These are phyloP conservation scores for Paecilomyces formosus DNA, from an alignment of 2,329 filamentous ascomycete species.

Conservation along the genomic window DNA sequence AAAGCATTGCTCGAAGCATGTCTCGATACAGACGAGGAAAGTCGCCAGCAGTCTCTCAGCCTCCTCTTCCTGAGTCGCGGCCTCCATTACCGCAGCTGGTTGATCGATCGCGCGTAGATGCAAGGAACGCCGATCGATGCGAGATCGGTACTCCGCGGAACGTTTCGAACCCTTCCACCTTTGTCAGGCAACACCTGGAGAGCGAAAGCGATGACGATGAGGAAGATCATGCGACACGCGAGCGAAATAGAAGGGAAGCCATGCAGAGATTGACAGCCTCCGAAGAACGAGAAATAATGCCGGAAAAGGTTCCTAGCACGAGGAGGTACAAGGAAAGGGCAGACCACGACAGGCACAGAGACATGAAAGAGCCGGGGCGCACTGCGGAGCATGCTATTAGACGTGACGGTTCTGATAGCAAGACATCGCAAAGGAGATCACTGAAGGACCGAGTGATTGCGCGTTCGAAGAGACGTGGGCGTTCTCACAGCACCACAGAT, in stretches of 20 bases:
- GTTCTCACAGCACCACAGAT: not conserved
- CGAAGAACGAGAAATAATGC: not conserved
- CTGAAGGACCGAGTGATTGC: conserved; percentile 22
- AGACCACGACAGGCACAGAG: not conserved
- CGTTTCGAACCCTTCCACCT: not conserved
- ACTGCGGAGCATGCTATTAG: not conserved
- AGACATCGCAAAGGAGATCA: conserved; percentile 2
- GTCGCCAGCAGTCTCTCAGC: conserved; percentile 8
- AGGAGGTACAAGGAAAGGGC: not conserved
- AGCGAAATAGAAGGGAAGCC: not conserved
- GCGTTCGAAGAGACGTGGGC: conserved; percentile 9
- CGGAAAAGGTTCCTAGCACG: not conserved
- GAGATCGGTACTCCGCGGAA: not conserved
- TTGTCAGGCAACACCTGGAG: not conserved
- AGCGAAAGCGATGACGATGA: conserved; percentile 1
- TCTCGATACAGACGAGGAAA: conserved; percentile 26
- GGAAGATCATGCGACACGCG: conserved; percentile 27
- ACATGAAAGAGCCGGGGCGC: not conserved
- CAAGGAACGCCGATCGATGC: not conserved
- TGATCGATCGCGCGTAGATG: not conserved
- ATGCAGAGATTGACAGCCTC: not conserved
- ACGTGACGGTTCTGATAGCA: not conserved
- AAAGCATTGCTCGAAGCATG: conserved; percentile 25
- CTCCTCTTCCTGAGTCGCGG: conserved; percentile 2
- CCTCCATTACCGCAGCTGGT: not conserved